Evolutionary conservation across 2,329 filamentous ascomycete genomes (phyloP).

Genomic region (Ophiosphaerella korrae): DNA sequence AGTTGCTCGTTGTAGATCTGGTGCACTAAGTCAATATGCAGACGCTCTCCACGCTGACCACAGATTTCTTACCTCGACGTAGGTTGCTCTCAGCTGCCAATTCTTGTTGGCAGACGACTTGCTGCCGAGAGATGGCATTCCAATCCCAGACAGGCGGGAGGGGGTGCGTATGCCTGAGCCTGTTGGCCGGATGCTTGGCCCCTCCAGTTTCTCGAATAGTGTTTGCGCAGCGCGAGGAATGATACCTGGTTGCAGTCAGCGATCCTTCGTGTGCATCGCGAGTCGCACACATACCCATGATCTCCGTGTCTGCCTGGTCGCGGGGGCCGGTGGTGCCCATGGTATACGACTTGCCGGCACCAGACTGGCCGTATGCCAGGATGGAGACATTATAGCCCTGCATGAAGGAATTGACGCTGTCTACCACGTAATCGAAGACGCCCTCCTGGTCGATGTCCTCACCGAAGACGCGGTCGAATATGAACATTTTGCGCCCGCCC

Average conservation of each 20-base stretch:
- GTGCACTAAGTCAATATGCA: not conserved
- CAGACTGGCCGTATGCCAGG: conserved; percentile 95
- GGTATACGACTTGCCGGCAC: conserved; percentile 96
- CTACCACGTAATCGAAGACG: conserved; percentile 90
- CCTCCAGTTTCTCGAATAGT: conserved; percentile 86
- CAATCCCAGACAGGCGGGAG: conserved; percentile 69
- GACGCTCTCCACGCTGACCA: not conserved
- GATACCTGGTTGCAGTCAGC: conserved; percentile 69
- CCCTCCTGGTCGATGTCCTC: conserved; percentile 84
- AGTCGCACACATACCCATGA: conserved; percentile 70
- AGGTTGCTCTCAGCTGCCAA: conserved; percentile 93
- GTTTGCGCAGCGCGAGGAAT: conserved; percentile 86
- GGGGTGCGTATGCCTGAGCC: conserved; percentile 76
- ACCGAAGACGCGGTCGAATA: conserved; percentile 93
- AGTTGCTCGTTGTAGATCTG: conserved; percentile 98
- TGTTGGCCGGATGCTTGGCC: conserved; percentile 62
- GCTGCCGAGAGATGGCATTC: conserved; percentile 50
- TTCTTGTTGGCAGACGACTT: conserved; percentile 67
- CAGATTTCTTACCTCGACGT: conserved; percentile 66
- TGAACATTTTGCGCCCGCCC: conserved; percentile 91
- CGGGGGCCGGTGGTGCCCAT: conserved; percentile 92
- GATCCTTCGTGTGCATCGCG: not conserved
- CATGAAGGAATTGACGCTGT: conserved; percentile 86
- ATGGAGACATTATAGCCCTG: conserved; percentile 99
- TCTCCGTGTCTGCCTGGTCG: conserved; percentile 72